Evolutionary conservation across 1,139 yeast species (phyloP).

Genomic region (Candida tunisiensis): DNA sequence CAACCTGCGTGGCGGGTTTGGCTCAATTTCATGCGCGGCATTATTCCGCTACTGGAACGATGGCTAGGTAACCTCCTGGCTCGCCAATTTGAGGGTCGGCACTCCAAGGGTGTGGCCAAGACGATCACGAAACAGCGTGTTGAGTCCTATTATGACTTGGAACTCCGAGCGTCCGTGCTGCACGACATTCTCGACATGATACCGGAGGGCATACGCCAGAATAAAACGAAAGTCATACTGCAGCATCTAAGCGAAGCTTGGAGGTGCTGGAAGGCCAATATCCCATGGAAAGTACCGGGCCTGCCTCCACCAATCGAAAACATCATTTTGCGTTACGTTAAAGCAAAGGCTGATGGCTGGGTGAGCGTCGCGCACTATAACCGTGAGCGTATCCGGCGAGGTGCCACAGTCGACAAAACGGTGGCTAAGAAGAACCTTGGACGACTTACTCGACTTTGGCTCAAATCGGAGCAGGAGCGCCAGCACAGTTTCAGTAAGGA

Average conservation of each 20-base stretch:
- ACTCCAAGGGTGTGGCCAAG: slow-evolving; percentile 81
- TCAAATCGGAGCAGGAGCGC: slow-evolving; percentile 81
- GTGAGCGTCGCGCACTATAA: slow-evolving; percentile 84
- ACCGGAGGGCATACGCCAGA: slow-evolving; percentile 85
- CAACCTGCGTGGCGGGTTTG: slow-evolving; percentile 98
- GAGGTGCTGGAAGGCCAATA: slow-evolving; percentile 99
- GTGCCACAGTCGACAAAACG: slow-evolving; percentile 86
- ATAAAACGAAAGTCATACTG: slow-evolving; percentile 69
- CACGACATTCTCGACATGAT: slow-evolving; percentile 94
- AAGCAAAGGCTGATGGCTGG: slow-evolving; percentile 98
- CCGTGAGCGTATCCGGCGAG: slow-evolving; percentile 73
- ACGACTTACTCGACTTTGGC: slow-evolving; percentile 79
- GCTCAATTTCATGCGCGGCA: slow-evolving; percentile 84
- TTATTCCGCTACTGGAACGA: slow-evolving; percentile 80
- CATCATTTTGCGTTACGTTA: slow-evolving; percentile 74
- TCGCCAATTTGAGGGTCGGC: slow-evolving; percentile 92
- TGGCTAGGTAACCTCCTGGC: slow-evolving; percentile 89
- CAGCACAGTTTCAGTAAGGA: slow-evolving; percentile 66
- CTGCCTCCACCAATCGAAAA: slow-evolving; percentile 80
- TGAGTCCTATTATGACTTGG: slow-evolving; percentile 89
- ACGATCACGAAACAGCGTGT: slow-evolving; percentile 91
- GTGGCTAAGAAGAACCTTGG: slow-evolving; percentile 90
- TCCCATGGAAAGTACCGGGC: slow-evolving; percentile 97
- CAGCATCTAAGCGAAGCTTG: slow-evolving; percentile 97
- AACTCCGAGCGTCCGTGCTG: slow-evolving; percentile 85